phyloP scores from a whole-genome alignment of 371 early-diverging fungal species.

The Mortierella sp. region DNA sequence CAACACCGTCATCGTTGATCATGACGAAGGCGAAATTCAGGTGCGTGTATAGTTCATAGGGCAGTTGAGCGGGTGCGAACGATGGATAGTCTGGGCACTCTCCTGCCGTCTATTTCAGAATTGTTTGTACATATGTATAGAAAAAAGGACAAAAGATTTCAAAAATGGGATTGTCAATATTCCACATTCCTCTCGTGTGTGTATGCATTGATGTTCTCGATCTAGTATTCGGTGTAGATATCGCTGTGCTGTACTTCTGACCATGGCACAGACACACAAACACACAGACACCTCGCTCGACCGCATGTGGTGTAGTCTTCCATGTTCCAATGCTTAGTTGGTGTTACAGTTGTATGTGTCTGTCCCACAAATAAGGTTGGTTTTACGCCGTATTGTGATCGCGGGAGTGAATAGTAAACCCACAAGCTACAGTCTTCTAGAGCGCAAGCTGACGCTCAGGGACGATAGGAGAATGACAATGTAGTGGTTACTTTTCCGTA shows the following conservation, averaged over 20 bases:
- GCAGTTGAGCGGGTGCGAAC: conserved; percentile 38
- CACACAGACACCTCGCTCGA: too few relatives aligned
- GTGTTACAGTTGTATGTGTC: too few relatives aligned
- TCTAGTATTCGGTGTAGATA: too few relatives aligned
- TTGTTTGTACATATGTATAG: background rate
- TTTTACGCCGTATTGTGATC: too few relatives aligned
- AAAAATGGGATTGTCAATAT: conserved; percentile 6
- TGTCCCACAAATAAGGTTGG: too few relatives aligned
- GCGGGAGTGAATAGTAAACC: too few relatives aligned
- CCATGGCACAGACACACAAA: too few relatives aligned
- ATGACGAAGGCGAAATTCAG: conserved; percentile 50
- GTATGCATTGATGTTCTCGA: background rate
- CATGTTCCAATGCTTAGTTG: too few relatives aligned
- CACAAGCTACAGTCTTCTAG: too few relatives aligned
- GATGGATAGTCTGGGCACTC: conserved; percentile 49
- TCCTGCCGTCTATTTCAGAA: conserved; percentile 34
- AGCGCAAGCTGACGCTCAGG: background rate
- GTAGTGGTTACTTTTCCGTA: conserved; percentile 46
- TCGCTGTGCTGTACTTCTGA: too few relatives aligned
- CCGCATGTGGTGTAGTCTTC: too few relatives aligned
- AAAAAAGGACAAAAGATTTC: too few relatives aligned
- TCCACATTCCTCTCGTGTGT: conserved; percentile 22
- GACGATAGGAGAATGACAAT: background rate
- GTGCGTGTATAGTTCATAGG: conserved; percentile 47
- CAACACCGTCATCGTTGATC: conserved; percentile 51